Evolutionary conservation across 257 asterid species (phyloP), one percentile per base, ranked within the genome.

Genomic region (Schizonepeta tenuifolia): DNA sequence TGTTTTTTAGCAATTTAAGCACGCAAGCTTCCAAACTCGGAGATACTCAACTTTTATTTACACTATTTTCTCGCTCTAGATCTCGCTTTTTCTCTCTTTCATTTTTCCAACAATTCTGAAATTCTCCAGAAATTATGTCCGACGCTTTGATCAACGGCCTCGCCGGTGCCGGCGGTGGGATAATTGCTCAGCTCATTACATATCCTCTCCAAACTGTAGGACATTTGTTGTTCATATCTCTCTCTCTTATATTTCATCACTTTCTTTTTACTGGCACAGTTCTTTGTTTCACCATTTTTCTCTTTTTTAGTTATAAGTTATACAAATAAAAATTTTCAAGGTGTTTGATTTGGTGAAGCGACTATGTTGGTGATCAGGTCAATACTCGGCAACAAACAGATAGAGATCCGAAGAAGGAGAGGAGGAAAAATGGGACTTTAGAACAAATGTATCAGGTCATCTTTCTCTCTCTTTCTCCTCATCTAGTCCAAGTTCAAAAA

Each of bases 141-240:
- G 97, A 94, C 80, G 98, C 98, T 73, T 78, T 94, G 93, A 94
- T 94, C 85, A 89, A 88, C 72, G 97, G 97, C 56, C 89, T 94
- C 76, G 90, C 98, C 85, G 98, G 98, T 1, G 97, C 97, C 82
- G 98, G 98, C 46, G 97, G 96, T 6, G 98, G 98, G 35, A 87
- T 88, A 61, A 89, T 94, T 49, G 98, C 98, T 74, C 96, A 91
- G 79, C 96, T 94, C 80, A 80, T 94, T 62, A 94, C 98, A 3
- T 94, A 89, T 65, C 98, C 98, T 73, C 96, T 94, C 44, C 96
- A 91, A 78, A 94, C 97, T 15, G 98, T 94, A 82, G 4, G 83
- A 15, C 58, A 3, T 38, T 75, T 65, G 44, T 1, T 55, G 56
- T 20, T 64, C 18, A 47, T 22, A 0, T 36, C 54, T 55, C 65